phyloP scores from a whole-genome alignment of 257 asterid genomes.

The Knoxia roxburghii region DNA sequence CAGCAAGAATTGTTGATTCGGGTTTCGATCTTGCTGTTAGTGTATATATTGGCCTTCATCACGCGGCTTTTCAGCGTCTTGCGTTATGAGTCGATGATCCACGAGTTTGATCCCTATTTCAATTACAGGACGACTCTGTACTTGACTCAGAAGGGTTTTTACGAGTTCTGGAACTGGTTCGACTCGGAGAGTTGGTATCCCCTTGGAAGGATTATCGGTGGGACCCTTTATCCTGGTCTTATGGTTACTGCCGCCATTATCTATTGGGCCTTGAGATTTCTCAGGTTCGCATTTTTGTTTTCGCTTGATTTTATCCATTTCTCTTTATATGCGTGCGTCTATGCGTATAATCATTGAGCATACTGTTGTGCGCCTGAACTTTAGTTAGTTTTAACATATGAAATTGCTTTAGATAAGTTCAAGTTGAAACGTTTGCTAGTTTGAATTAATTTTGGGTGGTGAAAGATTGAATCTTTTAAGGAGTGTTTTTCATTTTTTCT shows the following conservation, averaged over 20 bases:
- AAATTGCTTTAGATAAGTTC: neutral
- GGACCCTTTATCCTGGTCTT: conserved; percentile 95
- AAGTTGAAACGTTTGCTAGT: neutral
- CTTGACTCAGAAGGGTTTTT: conserved; percentile 71
- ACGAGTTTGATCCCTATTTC: conserved; percentile 98
- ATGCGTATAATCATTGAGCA: neutral
- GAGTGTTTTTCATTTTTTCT: neutral
- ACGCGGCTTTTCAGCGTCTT: conserved; percentile 85
- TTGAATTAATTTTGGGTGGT: neutral
- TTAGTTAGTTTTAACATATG: neutral
- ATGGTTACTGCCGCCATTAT: conserved; percentile 97
- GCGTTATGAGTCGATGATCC: conserved; percentile 99
- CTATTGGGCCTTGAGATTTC: conserved; percentile 75
- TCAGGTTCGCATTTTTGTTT: conserved; percentile 42
- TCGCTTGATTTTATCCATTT: neutral
- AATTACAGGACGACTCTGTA: conserved; percentile 89
- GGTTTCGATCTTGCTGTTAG: conserved; percentile 65
- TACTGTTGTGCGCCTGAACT: neutral
- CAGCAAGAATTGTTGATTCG: conserved; percentile 92
- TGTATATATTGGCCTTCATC: conserved; percentile 78
- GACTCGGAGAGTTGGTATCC: conserved; percentile 99
- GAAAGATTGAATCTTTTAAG: neutral
- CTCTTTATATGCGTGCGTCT: neutral
- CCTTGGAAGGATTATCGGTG: conserved; percentile 86
- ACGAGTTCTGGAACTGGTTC: conserved; percentile 99